phyloP scores from a whole-genome alignment of 2,329 filamentous ascomycete species.

The Aaosphaeria pasadenensis region DNA sequence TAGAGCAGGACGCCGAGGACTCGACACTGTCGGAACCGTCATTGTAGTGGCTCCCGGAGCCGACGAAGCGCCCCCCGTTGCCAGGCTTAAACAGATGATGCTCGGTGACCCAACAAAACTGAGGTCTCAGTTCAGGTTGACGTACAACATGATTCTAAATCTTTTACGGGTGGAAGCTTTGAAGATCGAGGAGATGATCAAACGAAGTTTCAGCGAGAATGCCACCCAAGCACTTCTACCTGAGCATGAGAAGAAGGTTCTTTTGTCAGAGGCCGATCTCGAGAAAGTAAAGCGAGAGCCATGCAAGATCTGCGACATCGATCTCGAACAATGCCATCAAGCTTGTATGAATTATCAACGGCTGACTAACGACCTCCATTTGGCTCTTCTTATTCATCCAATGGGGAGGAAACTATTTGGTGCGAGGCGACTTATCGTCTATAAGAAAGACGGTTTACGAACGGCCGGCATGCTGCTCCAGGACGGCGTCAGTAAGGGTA shows the following conservation, averaged over 20 bases:
- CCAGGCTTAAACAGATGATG: conserved; percentile 87
- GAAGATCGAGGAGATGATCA: conserved; percentile 99
- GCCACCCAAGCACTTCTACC: conserved; percentile 91
- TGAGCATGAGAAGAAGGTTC: conserved; percentile 93
- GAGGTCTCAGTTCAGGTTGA: conserved; percentile 91
- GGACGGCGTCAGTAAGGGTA: conserved; percentile 68
- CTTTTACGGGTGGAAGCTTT: conserved; percentile 90
- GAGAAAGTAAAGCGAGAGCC: conserved; percentile 84
- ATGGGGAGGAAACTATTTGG: conserved; percentile 77
- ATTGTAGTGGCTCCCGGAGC: conserved; percentile 81
- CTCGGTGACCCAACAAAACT: conserved; percentile 93
- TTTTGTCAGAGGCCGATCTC: conserved; percentile 85
- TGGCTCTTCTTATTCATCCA: conserved; percentile 73
- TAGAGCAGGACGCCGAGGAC: conserved; percentile 84
- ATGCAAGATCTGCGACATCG: conserved; percentile 76
- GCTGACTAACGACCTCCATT: conserved; percentile 77
- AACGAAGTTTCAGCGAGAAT: conserved; percentile 97
- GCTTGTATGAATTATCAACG: conserved; percentile 76
- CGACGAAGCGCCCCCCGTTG: conserved; percentile 84
- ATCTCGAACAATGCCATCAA: conserved; percentile 77
- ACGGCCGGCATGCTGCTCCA: conserved; percentile 77
- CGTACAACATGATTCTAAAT: conserved; percentile 99
- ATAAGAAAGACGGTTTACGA: conserved; percentile 75
- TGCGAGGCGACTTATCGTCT: conserved; percentile 75
- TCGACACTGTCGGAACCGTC: conserved; percentile 89